A percentile compares a stretch with the other conserved stretches of the same genome.
These are phyloP conservation scores for Nemania bipapillata DNA, from an alignment of 2,329 filamentous ascomycete species.

Conservation along the genomic window DNA sequence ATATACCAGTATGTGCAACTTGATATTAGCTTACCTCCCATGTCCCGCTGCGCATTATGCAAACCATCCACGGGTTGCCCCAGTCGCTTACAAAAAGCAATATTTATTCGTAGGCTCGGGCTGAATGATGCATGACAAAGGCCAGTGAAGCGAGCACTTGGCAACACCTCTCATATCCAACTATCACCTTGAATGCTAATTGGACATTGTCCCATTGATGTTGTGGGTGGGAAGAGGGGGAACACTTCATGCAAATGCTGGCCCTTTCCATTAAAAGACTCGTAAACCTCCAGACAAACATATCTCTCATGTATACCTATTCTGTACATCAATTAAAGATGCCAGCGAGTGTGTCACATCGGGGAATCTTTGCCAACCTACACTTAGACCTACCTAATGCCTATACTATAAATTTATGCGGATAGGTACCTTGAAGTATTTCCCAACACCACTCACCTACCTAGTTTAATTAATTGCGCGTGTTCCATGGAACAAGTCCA, in stretches of 20 bases:
- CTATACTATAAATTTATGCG: no score
- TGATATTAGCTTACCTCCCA: no score
- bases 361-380: slow-evolving; percentile 5
- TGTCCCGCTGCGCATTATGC: neutral
- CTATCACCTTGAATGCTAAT: neutral
- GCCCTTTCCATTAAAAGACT: neutral
- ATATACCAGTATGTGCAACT: no score
- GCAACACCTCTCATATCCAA: neutral
- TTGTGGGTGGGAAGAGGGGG: neutral
- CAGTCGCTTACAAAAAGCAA: slow-evolving; percentile 2
- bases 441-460: neutral
- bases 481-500: neutral
- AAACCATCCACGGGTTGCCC: neutral
- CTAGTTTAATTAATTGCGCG: neutral
- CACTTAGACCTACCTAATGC: slow-evolving; percentile 23
- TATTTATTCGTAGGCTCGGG: slow-evolving; percentile 1
- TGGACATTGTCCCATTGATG: neutral
- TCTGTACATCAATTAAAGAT: neutral
- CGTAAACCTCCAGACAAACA: neutral
- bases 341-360: neutral
- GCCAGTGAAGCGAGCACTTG: neutral
- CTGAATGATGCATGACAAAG: slow-evolving; percentile 7
- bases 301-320: neutral
- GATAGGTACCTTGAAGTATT: neutral
- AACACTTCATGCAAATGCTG: neutral